Base-by-base conservation (phyloP, 352 stramenopile species). In the Phytophthora sojae region DNA sequence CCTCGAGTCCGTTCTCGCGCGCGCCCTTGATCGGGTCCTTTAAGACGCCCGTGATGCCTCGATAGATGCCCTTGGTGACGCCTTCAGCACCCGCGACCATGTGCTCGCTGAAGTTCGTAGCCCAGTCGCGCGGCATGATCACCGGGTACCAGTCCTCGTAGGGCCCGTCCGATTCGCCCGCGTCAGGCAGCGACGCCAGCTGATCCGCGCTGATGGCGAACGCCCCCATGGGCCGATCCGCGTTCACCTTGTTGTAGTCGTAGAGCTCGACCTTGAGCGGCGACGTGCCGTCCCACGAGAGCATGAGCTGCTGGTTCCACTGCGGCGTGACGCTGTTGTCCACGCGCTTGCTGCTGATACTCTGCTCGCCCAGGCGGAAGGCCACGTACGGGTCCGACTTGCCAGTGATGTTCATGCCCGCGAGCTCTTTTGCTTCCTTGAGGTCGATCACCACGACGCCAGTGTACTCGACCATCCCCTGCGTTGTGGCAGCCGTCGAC, bases 381-480 rank as follows among this genome's bases (percentile, higher is more conserved):
- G 73, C 84, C 59, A 94, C 88, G 80, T 94, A 95, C 62, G 86
- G 85, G 59, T 94, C 86, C 26, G 86, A 94, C 61, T 91, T 94
- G 62, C 79, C 88, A 44, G 82, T 92, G 55, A 94, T 89, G 68
- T 92, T 86, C 80, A 93, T 89, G 7, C 73, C 82, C 1, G 79
- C 85, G 17, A 95, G 79, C 14, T 83, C 67, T n/a, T 81, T 69
- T 1, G 83, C 88, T 39, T 91, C 85, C 15, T 92, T 59, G 30
- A 95, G 72, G 51, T 91, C 78, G 63, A 95, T 91, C 50, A 88
- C 68, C 45, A 95, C 66, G n/a, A 95, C 85, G 8, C 86, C 88
- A 17, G 92, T 75, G 69, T 93, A 95, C 76, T 95, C 88, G 59
- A 95, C 77, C 88, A 95, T 95, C 19, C 88, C 88, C 42, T 86